A percentile compares a stretch with the other conserved stretches of the same genome.
These are phyloP conservation scores for Blastocystis sp. DNA, from an alignment of 352 stramenopile genomes.

Conservation along the genomic window DNA sequence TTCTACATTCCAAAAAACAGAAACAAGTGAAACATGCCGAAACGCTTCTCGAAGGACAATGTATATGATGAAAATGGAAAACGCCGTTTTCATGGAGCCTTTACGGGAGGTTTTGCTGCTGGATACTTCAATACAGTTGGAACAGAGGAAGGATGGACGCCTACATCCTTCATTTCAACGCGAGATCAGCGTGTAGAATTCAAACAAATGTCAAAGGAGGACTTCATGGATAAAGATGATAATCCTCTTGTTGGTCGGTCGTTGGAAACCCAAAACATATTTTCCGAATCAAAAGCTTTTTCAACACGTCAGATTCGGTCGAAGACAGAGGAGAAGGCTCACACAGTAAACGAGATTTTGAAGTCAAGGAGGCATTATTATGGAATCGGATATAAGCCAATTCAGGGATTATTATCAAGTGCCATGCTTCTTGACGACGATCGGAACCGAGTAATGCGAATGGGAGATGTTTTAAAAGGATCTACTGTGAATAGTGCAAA, in stretches of 20 bases:
- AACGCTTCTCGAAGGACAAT: constrained; percentile 62
- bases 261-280: constrained; percentile 40
- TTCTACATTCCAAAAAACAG: neutral
- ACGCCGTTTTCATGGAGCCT: constrained; percentile 81
- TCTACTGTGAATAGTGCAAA: constrained; percentile 12
- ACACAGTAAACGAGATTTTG: constrained; percentile 35
- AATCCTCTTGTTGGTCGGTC: constrained; percentile 73
- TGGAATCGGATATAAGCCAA: constrained; percentile 31
- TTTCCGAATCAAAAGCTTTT: neutral
- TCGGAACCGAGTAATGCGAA: constrained; percentile 32
- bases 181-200: constrained; percentile 64
- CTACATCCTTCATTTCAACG: constrained; percentile 75
- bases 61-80: constrained; percentile 66
- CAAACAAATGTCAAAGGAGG: constrained; percentile 68
- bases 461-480: constrained; percentile 28
- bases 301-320: neutral
- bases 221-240: constrained; percentile 88
- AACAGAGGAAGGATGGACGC: constrained; percentile 78
- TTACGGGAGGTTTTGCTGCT: constrained; percentile 83
- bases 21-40: constrained; percentile 6
- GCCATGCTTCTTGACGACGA: constrained; percentile 35
- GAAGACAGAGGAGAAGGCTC: constrained; percentile 26
- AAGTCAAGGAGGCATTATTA: constrained; percentile 36
- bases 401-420: constrained; percentile 30
- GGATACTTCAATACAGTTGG: constrained; percentile 86